Evolutionary conservation across 805 yeast genomes (phyloP), one percentile per base, ranked within the genome.

Genomic region (Candida jianshihensis): DNA sequence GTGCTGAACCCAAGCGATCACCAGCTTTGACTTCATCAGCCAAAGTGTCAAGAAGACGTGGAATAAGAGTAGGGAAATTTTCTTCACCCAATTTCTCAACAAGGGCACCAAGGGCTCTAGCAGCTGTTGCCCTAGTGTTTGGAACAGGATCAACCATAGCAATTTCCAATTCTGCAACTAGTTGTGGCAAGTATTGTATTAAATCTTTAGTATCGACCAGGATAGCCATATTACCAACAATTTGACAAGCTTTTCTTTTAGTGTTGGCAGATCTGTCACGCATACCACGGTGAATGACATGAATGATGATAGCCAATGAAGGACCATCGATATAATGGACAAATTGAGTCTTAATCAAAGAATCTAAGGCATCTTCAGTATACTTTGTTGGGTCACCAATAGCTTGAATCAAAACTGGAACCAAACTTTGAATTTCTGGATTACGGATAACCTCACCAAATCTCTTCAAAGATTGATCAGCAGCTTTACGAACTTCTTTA

Each of bases 101-200:
- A 43, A 92, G 69, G 0, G 97, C 87, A 48, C 99, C 99, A 35
- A 92, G 65, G 0, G 98, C 98, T 61, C 97, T 78, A 16, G 97
- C 89, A 18, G 97, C 97, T 16, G 96, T 92, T 2, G 97, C 94
- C 57, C 97, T 78, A 0, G 99, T 92, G 29, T 79, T 85, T 22
- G 97, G 96, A 35, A 92, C 98, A 1, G 98, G 98, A 50, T 92
- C 99, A 34, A 94, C 96, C 95, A 92, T 90, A 6, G 97, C 95
- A 30, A 74, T 69, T 58, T 92, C 95, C 41, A 92, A 73, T 49
- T 88, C 96, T 10, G 77, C 70, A 30, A 90, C 81, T 48, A 92
- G 68, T 30, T 78, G 75, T 17, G 78, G 73, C 51, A 92, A 66
- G 61, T 92, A 92, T 19, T 96, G 97, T 35, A 76, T 61, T 41